Evolutionary conservation across 2,329 filamentous ascomycete genomes (phyloP).

Genomic region (Venturia asperata): DNA sequence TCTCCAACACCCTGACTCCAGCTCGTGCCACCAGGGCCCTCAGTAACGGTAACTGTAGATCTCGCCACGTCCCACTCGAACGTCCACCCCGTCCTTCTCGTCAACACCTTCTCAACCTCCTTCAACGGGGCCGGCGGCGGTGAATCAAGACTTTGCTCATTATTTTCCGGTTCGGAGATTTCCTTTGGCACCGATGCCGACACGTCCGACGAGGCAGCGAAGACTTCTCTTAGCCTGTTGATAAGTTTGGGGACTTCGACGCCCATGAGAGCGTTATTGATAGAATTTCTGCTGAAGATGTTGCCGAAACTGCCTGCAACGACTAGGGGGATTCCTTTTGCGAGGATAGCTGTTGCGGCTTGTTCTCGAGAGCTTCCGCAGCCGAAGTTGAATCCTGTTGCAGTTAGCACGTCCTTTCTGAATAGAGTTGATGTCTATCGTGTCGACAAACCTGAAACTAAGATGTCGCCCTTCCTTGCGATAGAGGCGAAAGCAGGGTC

Average conservation of each 20-base stretch:
- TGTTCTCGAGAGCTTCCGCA: constrained; percentile 77
- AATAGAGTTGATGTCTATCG: background rate
- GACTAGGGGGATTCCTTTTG: constrained; percentile 72
- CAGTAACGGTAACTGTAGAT: constrained; percentile 62
- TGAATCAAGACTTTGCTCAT: constrained; percentile 46
- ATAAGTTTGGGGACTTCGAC: constrained; percentile 64
- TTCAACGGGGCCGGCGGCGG: constrained; percentile 33
- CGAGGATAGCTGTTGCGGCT: constrained; percentile 78
- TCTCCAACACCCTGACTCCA: constrained; percentile 82
- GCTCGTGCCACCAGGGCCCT: constrained; percentile 54
- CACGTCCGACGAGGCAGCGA: constrained; percentile 27
- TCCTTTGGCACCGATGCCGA: background rate
- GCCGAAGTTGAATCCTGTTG: constrained; percentile 69
- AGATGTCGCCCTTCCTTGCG: constrained; percentile 65
- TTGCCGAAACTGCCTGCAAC: constrained; percentile 76
- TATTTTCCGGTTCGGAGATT: constrained; percentile 41
- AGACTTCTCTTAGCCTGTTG: constrained; percentile 57
- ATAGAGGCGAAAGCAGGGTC: constrained; percentile 61
- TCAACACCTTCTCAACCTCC: constrained; percentile 50
- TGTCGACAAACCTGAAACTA: constrained; percentile 56
- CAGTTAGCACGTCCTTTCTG: background rate
- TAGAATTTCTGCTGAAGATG: constrained; percentile 69
- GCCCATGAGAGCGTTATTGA: constrained; percentile 71
- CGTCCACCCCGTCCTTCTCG: constrained; percentile 74
- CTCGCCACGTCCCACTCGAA: constrained; percentile 72